Percentiles rank a stretch among this genome's conserved stretches.
Evolutionary conservation across 495 filamentous ascomycete genomes (phyloP).

Genomic region (Mycothermus thermophilus): DNA sequence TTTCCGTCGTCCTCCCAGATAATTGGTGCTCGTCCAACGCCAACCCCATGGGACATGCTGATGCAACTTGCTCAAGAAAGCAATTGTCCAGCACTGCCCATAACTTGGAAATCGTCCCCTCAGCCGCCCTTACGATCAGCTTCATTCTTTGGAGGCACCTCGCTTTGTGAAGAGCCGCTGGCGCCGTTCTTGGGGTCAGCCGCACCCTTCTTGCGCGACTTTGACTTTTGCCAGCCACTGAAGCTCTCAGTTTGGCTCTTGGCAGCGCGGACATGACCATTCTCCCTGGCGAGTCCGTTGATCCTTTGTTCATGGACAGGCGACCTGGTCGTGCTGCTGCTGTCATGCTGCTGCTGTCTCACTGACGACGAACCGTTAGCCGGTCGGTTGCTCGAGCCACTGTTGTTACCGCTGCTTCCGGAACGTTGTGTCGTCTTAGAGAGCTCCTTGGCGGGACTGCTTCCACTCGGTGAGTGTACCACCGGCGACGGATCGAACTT

Average conservation of each 20-base stretch:
- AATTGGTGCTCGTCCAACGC: too few species aligned
- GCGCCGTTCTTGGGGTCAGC: conserved; percentile 21
- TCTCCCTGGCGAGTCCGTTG: conserved; percentile 25
- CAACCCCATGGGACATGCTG: too few species aligned
- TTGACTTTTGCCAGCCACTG: conserved; percentile 35
- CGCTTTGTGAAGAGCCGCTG: conserved; percentile 26
- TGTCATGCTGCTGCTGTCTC: conserved; percentile 11
- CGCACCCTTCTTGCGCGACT: conserved; percentile 31
- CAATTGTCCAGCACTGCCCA: too few species aligned
- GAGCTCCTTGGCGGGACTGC: too few species aligned
- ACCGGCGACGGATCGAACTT: conserved; percentile 21
- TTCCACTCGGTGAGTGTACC: conserved; percentile 3
- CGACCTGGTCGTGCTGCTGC: conserved; percentile 5
- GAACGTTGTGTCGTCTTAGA: too few species aligned
- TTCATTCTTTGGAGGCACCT: conserved; percentile 36
- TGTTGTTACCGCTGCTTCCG: too few species aligned
- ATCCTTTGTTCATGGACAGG: conserved; percentile 19
- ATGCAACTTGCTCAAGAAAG: too few species aligned
- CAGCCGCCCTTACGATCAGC: conserved; percentile 42
- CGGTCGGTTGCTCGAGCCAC: too few species aligned
- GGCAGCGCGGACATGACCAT: conserved; percentile 32
- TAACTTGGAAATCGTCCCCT: conserved; percentile 6
- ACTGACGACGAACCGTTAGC: conserved; percentile 7
- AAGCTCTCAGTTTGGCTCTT: conserved; percentile 36
- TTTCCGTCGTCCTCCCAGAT: too few species aligned